Evolutionary conservation across 768 basidiomycete species (phyloP), one percentile per base, ranked within the genome.

Genomic region (Suillus placidus): DNA sequence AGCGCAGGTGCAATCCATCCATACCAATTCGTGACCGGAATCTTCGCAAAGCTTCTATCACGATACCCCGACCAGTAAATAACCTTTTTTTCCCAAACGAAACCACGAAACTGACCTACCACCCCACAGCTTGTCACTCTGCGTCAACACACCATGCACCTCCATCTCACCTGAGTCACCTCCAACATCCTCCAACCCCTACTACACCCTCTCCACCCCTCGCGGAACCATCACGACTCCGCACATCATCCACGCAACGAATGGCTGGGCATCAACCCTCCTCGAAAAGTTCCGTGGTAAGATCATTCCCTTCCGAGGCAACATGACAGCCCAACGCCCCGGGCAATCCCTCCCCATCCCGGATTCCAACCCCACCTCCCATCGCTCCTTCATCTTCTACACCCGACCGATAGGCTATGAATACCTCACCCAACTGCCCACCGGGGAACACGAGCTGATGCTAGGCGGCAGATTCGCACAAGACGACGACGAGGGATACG

Each of bases 171-270:
- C n/a, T n/a, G n/a, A n/a, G n/a, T 71, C 68, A 30, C 71, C 73
- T 51, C 74, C 78, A n/a, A 66, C 70, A 9, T 12, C 64, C n/a
- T 61, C 69, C 8, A 66, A 66, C 5, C 70, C 72, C 2, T 68
- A 75, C 20, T 92, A 91, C 76, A 79, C 77, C 10, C 79, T 93
- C n/a, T 66, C 72, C 23, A 94, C 93, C 1, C 80, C 88, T 0
- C 80, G 83, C 60, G 93, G 94, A 0, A 71, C 69, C 6, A 80
- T 93, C 32, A 75, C 69, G 18, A 79, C 91, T 0, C 77, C 75
- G 3, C 90, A 92, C 73, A 81, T 96, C 51, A 80, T 96, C 13
- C 93, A 94, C 72, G 91, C 92, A 3, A 94, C 93, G 3, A 97
- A 97, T 73, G 93, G 85, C 23, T 95, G 93, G 87, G 80, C 82